A percentile compares a stretch with the other conserved stretches of the same genome.
Evolutionary conservation across 768 basidiomycete species (phyloP).

Genomic region (Boletellus ananiceps): DNA sequence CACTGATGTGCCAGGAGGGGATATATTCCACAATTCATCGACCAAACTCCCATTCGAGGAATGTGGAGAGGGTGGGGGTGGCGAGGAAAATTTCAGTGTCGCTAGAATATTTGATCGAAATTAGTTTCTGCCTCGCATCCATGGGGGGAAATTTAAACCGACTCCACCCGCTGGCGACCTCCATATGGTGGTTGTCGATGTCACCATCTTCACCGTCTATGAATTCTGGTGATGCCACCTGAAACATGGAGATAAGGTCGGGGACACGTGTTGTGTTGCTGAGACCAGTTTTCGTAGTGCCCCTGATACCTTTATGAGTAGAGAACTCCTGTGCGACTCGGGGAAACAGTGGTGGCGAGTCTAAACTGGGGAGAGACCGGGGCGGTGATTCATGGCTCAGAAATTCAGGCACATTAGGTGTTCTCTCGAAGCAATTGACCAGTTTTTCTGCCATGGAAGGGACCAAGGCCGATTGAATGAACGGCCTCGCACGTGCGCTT

Average conservation of each 20-base stretch:
- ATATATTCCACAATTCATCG: conserved; percentile 49
- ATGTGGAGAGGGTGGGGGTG: conserved; percentile 31
- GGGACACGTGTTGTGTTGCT: conserved; percentile 16
- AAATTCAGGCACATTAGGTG: conserved; percentile 26
- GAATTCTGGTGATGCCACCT: conserved; percentile 20
- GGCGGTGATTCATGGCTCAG: conserved; percentile 29
- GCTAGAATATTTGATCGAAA: conserved; percentile 11
- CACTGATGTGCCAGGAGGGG: conserved; percentile 42
- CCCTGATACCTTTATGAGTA: neutral
- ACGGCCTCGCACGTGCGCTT: conserved; percentile 16
- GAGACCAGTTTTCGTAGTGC: neutral
- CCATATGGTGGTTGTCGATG: conserved; percentile 47
- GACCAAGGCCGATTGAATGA: conserved; percentile 27
- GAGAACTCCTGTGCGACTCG: conserved; percentile 10
- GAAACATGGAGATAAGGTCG: conserved; percentile 28
- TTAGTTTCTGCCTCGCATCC: conserved; percentile 3
- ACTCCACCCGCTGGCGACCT: conserved; percentile 66
- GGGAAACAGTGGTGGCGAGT: conserved; percentile 48
- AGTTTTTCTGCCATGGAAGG: conserved; percentile 15
- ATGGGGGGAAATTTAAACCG: conserved; percentile 21
- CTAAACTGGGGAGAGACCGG: conserved; percentile 21
- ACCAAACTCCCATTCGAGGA: conserved; percentile 42
- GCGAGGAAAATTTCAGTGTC: conserved; percentile 39
- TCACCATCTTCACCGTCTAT: conserved; percentile 41
- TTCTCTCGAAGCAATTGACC: conserved; percentile 7